These are phyloP conservation scores for Raffaelea ambrosiae DNA, from an alignment of 2,329 filamentous ascomycete species.

Conservation along the genomic window DNA sequence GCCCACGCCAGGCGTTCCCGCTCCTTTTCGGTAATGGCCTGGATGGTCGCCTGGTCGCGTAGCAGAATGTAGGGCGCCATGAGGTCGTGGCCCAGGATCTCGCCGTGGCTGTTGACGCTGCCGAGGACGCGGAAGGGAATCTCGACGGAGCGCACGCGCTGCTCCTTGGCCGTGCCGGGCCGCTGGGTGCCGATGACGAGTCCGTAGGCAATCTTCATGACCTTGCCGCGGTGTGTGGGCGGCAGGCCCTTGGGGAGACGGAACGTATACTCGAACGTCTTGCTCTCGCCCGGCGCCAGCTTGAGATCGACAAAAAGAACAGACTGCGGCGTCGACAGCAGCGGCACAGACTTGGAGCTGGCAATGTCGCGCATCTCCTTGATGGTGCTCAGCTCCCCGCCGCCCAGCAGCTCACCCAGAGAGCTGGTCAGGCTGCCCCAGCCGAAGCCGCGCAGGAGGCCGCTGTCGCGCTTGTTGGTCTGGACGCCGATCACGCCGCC, in stretches of 20 bases:
- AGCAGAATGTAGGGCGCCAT: conserved; percentile 91
- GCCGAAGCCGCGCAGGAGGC: conserved; percentile 74
- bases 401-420: conserved; percentile 77
- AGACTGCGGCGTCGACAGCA: conserved; percentile 92
- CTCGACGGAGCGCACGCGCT: conserved; percentile 84
- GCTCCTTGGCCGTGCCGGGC: conserved; percentile 66
- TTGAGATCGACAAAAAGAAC: conserved; percentile 91
- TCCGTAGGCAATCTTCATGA: conserved; percentile 89
- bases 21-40: conserved; percentile 26
- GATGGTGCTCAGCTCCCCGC: conserved; percentile 82
- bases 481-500: conserved; percentile 81
- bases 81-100: conserved; percentile 85
- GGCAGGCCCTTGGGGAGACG: conserved; percentile 81
- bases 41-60: conserved; percentile 68
- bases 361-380: conserved; percentile 88
- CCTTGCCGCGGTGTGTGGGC: conserved; percentile 81
- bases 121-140: conserved; percentile 89
- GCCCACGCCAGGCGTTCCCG: not conserved
- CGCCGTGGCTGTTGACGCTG: conserved; percentile 81
- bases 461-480: conserved; percentile 61
- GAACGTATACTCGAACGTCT: conserved; percentile 79
- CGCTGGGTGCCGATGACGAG: conserved; percentile 87
- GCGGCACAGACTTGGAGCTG: conserved; percentile 76
- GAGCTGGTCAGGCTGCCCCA: conserved; percentile 69
- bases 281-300: conserved; percentile 80